Conservation (phyloP, 2,329 filamentous ascomycete species). For the Calonectria pteridis region DNA sequence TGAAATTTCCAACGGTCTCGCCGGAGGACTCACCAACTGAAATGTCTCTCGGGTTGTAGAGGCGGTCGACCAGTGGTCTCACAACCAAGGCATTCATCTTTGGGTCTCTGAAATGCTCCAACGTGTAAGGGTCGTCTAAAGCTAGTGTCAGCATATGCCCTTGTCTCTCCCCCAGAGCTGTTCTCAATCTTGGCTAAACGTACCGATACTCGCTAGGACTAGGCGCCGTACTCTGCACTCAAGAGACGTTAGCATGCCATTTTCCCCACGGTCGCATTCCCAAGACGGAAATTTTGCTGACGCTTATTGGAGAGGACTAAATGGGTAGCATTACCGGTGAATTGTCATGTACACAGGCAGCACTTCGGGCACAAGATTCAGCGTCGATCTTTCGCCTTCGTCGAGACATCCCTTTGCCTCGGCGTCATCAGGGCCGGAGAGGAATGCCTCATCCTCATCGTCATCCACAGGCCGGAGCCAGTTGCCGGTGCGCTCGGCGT, state of each 20-base stretch:
- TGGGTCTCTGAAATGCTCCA: conserved; percentile 75
- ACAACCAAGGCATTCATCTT: conserved; percentile 76
- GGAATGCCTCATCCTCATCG: conserved; percentile 44
- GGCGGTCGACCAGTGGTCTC: conserved; percentile 75
- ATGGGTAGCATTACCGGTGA: conserved; percentile 40
- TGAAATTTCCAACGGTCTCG: neutral
- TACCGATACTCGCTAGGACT: conserved; percentile 46
- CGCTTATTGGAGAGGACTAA: neutral
- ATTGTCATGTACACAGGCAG: conserved; percentile 47
- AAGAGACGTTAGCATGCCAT: conserved; percentile 40
- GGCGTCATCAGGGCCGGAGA: conserved; percentile 39
- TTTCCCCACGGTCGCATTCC: neutral
- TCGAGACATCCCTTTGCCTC: conserved; percentile 44
- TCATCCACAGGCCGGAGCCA: conserved; percentile 43
- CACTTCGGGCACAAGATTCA: conserved; percentile 37
- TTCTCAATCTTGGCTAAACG: neutral
- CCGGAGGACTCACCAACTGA: conserved; percentile 64
- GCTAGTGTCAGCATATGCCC: conserved; percentile 16
- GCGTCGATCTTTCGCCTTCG: conserved; percentile 39
- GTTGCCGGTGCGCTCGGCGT: conserved; percentile 38
- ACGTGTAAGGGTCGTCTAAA: conserved; percentile 57
- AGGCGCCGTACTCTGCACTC: conserved; percentile 45
- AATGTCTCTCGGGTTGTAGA: conserved; percentile 74
- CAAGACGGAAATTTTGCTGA: neutral
- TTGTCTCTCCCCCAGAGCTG: neutral